phyloP scores from a whole-genome alignment of 768 basidiomycete species.

The Pleurotus ostreatus region DNA sequence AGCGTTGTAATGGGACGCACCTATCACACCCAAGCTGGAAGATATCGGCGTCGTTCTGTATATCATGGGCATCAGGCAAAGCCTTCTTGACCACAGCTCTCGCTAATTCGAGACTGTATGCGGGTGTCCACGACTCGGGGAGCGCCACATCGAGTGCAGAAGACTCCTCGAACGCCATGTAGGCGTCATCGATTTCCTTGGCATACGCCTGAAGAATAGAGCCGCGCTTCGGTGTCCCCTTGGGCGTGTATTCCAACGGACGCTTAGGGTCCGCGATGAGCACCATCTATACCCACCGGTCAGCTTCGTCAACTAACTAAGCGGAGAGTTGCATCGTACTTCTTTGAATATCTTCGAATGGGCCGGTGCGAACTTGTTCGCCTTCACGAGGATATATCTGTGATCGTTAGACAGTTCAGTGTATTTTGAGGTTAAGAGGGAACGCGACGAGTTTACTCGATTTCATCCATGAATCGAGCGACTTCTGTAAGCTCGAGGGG shows the following conservation, averaged over 20 bases:
- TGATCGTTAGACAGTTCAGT: neutral
- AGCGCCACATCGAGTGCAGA: slow-evolving; percentile 17
- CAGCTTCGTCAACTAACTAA: neutral
- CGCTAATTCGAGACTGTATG: slow-evolving; percentile 17
- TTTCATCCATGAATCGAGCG: slow-evolving; percentile 17
- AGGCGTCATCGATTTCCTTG: slow-evolving; percentile 16
- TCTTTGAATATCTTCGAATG: slow-evolving; percentile 28
- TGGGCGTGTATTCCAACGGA: slow-evolving; percentile 28
- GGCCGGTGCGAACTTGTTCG: slow-evolving; percentile 18
- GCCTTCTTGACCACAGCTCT: slow-evolving; percentile 17
- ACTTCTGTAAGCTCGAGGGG: slow-evolving; percentile 16
- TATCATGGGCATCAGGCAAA: slow-evolving; percentile 17
- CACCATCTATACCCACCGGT: slow-evolving; percentile 12
- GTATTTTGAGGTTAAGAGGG: slow-evolving; percentile 2
- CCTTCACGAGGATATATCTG: slow-evolving; percentile 20
- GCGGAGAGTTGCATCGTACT: slow-evolving; percentile 14
- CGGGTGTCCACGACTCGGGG: slow-evolving; percentile 15
- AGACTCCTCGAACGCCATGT: slow-evolving; percentile 20
- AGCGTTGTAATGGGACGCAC: slow-evolving; percentile 8
- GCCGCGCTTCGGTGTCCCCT: slow-evolving; percentile 24
- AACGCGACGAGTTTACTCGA: slow-evolving; percentile 16
- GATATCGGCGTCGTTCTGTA: slow-evolving; percentile 24
- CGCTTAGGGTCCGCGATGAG: slow-evolving; percentile 23
- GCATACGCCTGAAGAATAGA: slow-evolving; percentile 18
- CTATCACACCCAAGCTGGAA: slow-evolving; percentile 32